Conservation (phyloP, 2,329 filamentous ascomycete genomes). For the Lasiodiplodia gonubiensis region DNA sequence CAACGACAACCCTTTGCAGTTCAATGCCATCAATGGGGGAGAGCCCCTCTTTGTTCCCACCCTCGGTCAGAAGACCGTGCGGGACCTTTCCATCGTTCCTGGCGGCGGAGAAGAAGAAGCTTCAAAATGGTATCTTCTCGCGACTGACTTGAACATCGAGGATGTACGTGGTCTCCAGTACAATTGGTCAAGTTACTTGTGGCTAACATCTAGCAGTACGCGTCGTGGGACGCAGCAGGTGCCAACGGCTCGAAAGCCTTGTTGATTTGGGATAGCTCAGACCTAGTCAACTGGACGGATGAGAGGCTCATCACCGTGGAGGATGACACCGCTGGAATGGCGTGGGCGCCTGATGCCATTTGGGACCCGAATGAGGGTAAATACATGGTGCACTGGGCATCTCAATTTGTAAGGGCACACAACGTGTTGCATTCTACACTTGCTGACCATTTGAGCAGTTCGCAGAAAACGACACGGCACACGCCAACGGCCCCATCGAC, state of each 20-base stretch:
- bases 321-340: constrained; percentile 30
- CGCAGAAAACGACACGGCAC: constrained; percentile 24
- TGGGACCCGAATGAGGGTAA: constrained; percentile 24
- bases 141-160: neutral
- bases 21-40: constrained; percentile 30
- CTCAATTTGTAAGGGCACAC: constrained; percentile 21
- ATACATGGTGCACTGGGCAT: constrained; percentile 20
- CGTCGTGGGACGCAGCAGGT: constrained; percentile 30
- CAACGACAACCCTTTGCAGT: constrained; percentile 12
- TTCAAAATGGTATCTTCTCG: constrained; percentile 30
- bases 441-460: constrained; percentile 24
- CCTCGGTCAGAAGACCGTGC: constrained; percentile 31
- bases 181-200: neutral
- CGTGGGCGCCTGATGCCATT: constrained; percentile 31
- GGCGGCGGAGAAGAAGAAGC: constrained; percentile 25
- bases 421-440: neutral
- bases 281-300: constrained; percentile 30
- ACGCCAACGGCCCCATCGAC: constrained; percentile 23
- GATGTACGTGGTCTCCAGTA: neutral
- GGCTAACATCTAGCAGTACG: constrained; percentile 25
- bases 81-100: constrained; percentile 29
- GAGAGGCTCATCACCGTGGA: constrained; percentile 30
- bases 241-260: constrained; percentile 29
- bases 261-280: constrained; percentile 30
- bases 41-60: constrained; percentile 30